Percentiles rank a stretch among this genome's conserved stretches.
phyloP scores from a whole-genome alignment of 1,139 yeast genomes.

The Candida labiduridarum region DNA sequence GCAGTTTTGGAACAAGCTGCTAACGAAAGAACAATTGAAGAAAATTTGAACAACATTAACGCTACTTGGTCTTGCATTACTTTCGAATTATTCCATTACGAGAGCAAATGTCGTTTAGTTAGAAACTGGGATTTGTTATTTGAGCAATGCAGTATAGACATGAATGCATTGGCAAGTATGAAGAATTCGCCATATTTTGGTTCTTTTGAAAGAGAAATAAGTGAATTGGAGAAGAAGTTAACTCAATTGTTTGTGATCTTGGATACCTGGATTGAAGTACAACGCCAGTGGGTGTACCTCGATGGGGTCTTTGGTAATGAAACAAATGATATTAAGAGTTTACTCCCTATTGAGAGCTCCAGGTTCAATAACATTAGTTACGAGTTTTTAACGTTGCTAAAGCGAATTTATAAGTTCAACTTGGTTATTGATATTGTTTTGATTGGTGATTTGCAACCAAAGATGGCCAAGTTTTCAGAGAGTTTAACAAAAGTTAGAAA shows the following conservation, averaged over 20 bases:
- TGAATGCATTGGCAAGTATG: constrained; percentile 70
- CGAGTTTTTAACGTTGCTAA: constrained; percentile 58
- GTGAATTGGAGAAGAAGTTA: constrained; percentile 58
- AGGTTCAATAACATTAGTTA: constrained; percentile 67
- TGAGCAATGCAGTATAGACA: constrained; percentile 60
- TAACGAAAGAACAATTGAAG: constrained; percentile 71
- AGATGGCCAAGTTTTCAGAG: constrained; percentile 56
- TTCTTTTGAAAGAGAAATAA: constrained; percentile 62
- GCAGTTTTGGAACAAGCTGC: constrained; percentile 64
- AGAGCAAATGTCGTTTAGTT: constrained; percentile 57
- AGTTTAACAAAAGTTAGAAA: constrained; percentile 60
- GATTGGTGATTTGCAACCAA: constrained; percentile 51
- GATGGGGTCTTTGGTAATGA: constrained; percentile 74
- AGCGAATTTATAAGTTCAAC: constrained; percentile 52
- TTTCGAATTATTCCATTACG: constrained; percentile 60
- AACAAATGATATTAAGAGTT: constrained; percentile 52
- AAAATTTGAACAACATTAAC: constrained; percentile 50
- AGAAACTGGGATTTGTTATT: constrained; percentile 70
- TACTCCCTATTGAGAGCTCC: constrained; percentile 71
- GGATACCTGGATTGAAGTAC: constrained; percentile 81
- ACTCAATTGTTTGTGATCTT: constrained; percentile 54
- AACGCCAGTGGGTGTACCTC: constrained; percentile 86
- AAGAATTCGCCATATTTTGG: constrained; percentile 65
- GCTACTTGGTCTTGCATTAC: constrained; percentile 49
- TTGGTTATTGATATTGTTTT: constrained; percentile 60